Evolutionary conservation across 371 early-diverging fungal species (phyloP), one percentile per base, ranked within the genome.

Genomic region (Mucor piriformis): DNA sequence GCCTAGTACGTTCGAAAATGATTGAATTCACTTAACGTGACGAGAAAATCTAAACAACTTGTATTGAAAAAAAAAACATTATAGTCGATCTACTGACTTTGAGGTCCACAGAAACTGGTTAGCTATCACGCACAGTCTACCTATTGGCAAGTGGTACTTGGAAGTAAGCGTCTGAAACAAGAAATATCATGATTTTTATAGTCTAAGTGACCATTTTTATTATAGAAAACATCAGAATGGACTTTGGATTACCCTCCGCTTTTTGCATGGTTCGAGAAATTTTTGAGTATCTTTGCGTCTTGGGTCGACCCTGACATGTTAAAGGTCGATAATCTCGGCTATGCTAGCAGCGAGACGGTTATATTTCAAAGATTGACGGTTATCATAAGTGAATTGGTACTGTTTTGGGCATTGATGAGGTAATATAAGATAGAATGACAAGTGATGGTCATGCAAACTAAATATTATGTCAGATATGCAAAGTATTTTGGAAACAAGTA

Each of bases 81-180:
- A 32, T 59, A 91, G 92, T 72, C 85, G 84, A 59, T 97, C 97
- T 32, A 98, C 98, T 13, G 98, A 98, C 80, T 98, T 98, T 83
- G 98, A 98, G 72, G 98, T 98, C 4, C 98, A 98, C 77, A 85
- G 98, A 54, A 96, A 98, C 76, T 98, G 98, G 98, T 83, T 98
- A 23, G 97, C 97, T 33, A 92, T 98, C 57, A 98, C 98, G 5
- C 77, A 88, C 61, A 84, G 85, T 48, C 76, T 95, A 20, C 94
- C 97, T 3, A 69, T 94, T 23, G 68, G 73, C 11, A 50, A 87
- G 57, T 98, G 98, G 98, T 98, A 98, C 66, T 80, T 76, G 64
- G 96, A 96, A 77, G 92, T 91, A 77, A 46, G 57, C 35, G 15
- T 18, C 12, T 20, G 6, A 25, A 15, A 20, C 20, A 37, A 38